Conservation (phyloP, 305 asterid species). For the Fraxinus baroniana region DNA sequence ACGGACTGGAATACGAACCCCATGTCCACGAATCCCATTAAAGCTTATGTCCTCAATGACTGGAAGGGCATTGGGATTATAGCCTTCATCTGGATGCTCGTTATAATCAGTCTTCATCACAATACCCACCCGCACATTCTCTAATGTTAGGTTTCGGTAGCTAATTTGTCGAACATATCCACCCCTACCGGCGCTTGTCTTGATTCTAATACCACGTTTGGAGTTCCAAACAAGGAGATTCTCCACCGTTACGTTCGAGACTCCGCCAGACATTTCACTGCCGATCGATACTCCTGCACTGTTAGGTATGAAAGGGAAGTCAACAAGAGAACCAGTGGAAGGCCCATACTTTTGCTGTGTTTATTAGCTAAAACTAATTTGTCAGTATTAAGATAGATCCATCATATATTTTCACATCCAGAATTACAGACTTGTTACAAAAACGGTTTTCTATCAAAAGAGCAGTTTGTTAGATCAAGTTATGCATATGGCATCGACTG, state of each 20-base stretch:
- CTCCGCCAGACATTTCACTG: constrained; percentile 98
- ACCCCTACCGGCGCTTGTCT: constrained; percentile 85
- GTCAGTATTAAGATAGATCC: background rate
- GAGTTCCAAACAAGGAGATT: constrained; percentile 85
- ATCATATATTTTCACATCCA: background rate
- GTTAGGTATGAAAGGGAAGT: constrained; percentile 33
- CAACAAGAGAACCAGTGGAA: constrained; percentile 13
- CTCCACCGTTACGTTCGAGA: constrained; percentile 63
- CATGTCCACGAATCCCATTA: constrained; percentile 64
- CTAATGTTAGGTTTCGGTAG: constrained; percentile 68
- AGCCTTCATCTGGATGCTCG: constrained; percentile 83
- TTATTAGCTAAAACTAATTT: background rate
- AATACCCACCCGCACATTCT: constrained; percentile 85
- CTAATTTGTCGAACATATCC: constrained; percentile 64
- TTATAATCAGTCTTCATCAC: constrained; percentile 87
- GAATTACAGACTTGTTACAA: background rate
- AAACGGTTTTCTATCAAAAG: background rate
- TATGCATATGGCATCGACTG: constrained; percentile 1
- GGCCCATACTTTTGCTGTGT: background rate
- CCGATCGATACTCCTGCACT: constrained; percentile 97
- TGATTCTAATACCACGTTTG: constrained; percentile 79
- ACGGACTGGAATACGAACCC: constrained; percentile 85
- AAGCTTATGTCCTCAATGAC: constrained; percentile 61
- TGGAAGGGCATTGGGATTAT: constrained; percentile 79
- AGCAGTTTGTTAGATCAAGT: background rate